Evolutionary conservation across 805 yeast species (phyloP).

Genomic region (Candida ponderosae): DNA sequence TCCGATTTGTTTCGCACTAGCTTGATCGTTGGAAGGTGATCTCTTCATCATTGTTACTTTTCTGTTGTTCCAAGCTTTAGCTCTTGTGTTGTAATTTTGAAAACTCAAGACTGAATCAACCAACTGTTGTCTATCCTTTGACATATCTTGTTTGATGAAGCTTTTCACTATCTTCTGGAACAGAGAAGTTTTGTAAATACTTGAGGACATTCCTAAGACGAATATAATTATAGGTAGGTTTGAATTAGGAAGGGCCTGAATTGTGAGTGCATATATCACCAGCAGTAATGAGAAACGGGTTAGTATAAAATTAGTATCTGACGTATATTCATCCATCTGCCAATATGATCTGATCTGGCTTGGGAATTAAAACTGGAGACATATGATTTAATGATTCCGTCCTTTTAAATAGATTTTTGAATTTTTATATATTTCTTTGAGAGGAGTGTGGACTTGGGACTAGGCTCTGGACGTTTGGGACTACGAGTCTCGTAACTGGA

Average conservation of each 20-base stretch:
- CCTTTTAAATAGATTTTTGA: no score
- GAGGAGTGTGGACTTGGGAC: no score
- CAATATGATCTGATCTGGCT: no score
- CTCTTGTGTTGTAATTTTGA: constrained; percentile 31
- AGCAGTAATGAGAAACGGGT: constrained; percentile 21
- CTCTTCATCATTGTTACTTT: constrained; percentile 34
- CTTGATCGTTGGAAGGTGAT: constrained; percentile 51
- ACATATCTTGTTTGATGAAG: constrained; percentile 14
- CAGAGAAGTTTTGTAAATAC: constrained; percentile 14
- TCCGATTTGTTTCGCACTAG: constrained; percentile 41
- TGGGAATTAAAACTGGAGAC: no score
- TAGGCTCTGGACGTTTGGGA: no score
- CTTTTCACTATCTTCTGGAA: constrained; percentile 16
- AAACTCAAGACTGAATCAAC: constrained; percentile 38
- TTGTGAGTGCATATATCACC: constrained; percentile 18
- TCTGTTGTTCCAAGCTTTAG: constrained; percentile 36
- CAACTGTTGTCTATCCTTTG: constrained; percentile 18
- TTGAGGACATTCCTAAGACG: constrained; percentile 22
- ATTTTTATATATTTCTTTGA: no score
- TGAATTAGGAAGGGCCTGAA: constrained; percentile 17
- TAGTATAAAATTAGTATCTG: constrained; percentile 10
- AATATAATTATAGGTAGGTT: constrained; percentile 16
- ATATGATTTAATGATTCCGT: no score
- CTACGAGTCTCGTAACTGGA: no score
- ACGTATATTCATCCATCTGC: neutral